phyloP scores from a whole-genome alignment of 768 basidiomycete genomes.

The Lactarius hengduanensis region DNA sequence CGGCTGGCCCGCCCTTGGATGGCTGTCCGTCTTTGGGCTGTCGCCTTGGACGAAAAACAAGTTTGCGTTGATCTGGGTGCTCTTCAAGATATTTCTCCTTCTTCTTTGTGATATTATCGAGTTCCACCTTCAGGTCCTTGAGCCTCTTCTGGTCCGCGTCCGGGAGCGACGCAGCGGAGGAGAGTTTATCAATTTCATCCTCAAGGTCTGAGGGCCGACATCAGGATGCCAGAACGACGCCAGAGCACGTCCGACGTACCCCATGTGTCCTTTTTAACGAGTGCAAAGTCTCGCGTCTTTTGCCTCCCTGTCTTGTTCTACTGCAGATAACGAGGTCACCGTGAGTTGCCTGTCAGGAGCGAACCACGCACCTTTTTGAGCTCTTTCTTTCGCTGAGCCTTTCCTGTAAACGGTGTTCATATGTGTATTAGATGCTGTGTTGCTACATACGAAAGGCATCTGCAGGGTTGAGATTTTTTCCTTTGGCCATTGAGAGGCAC shows the following conservation, averaged over 20 bases:
- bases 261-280: slow-evolving; percentile 91
- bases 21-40: slow-evolving; percentile 39
- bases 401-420: slow-evolving; percentile 54
- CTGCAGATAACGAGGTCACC: slow-evolving; percentile 38
- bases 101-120: slow-evolving; percentile 77
- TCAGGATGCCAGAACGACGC: not conserved
- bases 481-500: slow-evolving; percentile 64
- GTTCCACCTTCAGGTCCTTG: slow-evolving; percentile 67
- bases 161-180: slow-evolving; percentile 44
- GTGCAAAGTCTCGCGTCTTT: slow-evolving; percentile 82
- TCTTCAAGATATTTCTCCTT: slow-evolving; percentile 91
- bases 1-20: slow-evolving; percentile 36
- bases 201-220: slow-evolving; percentile 59
- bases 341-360: not conserved
- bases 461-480: slow-evolving; percentile 87
- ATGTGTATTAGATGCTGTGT: not conserved
- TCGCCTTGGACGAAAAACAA: slow-evolving; percentile 68
- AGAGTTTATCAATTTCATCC: slow-evolving; percentile 71
- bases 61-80: slow-evolving; percentile 87
- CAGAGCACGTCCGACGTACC: slow-evolving; percentile 45
- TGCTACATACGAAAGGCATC: slow-evolving; percentile 77
- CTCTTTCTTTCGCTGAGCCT: slow-evolving; percentile 91
- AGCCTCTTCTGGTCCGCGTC: slow-evolving; percentile 65
- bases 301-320: slow-evolving; percentile 89
- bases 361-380: slow-evolving; percentile 75